phyloP scores from a whole-genome alignment of 768 basidiomycete genomes.

The Holtermanniella nyarrowii region DNA sequence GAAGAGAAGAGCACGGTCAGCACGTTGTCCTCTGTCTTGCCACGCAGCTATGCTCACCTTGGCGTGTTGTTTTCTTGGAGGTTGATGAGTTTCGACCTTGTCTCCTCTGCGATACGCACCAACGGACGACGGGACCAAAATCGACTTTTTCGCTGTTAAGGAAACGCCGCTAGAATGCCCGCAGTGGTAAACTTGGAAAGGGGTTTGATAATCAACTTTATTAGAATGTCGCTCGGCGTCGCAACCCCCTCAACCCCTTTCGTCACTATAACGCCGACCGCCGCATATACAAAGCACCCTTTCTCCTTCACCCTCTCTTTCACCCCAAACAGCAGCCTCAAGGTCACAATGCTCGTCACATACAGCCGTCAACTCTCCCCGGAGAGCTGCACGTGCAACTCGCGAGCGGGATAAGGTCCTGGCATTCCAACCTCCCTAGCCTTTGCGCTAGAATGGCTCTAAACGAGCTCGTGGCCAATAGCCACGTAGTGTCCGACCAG shows the following conservation, averaged over 20 bases:
- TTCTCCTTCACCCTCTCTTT: too few relatives aligned
- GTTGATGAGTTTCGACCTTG: not conserved
- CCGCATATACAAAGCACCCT: too few relatives aligned
- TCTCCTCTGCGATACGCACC: not conserved
- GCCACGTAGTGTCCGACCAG: slow-evolving; percentile 38
- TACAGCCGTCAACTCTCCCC: slow-evolving; percentile 6
- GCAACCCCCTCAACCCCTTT: not conserved
- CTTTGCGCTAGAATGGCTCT: slow-evolving; percentile 20
- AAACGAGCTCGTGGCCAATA: slow-evolving; percentile 33
- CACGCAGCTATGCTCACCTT: not conserved
- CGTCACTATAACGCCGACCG: not conserved
- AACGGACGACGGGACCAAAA: not conserved
- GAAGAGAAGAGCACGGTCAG: not conserved
- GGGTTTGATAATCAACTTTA: too few relatives aligned
- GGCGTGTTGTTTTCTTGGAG: not conserved
- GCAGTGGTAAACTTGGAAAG: not conserved
- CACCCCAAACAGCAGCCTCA: slow-evolving; percentile 34
- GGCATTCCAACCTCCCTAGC: slow-evolving; percentile 38
- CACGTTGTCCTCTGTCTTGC: not conserved
- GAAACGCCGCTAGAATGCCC: not conserved
- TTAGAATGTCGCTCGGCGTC: too few relatives aligned
- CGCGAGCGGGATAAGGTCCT: slow-evolving; percentile 43
- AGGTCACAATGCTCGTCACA: slow-evolving; percentile 42
- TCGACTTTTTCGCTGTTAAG: not conserved
- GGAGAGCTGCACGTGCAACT: slow-evolving; percentile 9